Evolutionary conservation across 139 green algal genomes (phyloP).

Genomic region (Choricystis sp.): DNA sequence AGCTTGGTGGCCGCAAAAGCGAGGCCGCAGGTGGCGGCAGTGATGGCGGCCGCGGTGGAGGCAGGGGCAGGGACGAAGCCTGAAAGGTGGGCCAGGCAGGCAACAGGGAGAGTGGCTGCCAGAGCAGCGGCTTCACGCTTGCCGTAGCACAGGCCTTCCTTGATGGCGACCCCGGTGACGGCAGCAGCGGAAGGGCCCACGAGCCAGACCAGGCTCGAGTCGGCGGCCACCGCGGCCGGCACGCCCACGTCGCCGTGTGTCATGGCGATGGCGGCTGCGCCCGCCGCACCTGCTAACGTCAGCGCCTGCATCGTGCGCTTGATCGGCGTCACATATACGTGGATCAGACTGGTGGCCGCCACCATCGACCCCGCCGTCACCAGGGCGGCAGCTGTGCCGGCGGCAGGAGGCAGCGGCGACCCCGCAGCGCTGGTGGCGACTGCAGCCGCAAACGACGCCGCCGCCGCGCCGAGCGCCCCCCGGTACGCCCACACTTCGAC

Average conservation of each 20-base stretch:
- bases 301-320: slow-evolving; percentile 62
- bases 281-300: slow-evolving; percentile 32
- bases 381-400: background rate
- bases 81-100: slow-evolving; percentile 14
- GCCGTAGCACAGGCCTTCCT: slow-evolving; percentile 37
- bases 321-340: slow-evolving; percentile 77
- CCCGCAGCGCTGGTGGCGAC: background rate
- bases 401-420: background rate
- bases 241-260: slow-evolving; percentile 21
- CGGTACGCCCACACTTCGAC: slow-evolving; percentile 8
- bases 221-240: slow-evolving; percentile 36
- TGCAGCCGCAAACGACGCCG: slow-evolving; percentile 1
- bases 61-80: slow-evolving; percentile 9
- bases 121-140: slow-evolving; percentile 2
- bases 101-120: background rate
- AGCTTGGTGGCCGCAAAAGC: slow-evolving; percentile 79
- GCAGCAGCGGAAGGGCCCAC: slow-evolving; percentile 80
- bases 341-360: slow-evolving; percentile 45
- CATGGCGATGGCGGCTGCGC: slow-evolving; percentile 27
- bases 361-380: slow-evolving; percentile 21
- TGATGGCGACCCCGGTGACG: slow-evolving; percentile 77
- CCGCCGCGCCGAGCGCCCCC: background rate
- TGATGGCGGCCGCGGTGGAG: slow-evolving; percentile 19
- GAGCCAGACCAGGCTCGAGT: slow-evolving; percentile 58
- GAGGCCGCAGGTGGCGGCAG: slow-evolving; percentile 12